phyloP scores from a whole-genome alignment of 2,329 filamentous ascomycete species.

The Mycocentrospora acerina region DNA sequence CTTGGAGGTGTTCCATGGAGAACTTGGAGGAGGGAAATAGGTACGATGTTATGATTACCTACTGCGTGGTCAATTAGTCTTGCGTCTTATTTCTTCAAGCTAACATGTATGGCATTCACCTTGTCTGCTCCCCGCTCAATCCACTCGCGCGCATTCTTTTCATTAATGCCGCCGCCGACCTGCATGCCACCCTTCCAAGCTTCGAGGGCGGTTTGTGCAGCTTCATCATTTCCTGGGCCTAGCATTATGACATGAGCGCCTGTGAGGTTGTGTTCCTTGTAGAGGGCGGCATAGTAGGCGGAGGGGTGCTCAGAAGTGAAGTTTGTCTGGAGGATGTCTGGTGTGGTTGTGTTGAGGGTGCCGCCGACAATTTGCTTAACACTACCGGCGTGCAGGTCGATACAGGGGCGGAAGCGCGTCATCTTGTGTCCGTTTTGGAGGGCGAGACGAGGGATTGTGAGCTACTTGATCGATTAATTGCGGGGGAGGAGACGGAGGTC shows the following conservation, averaged over 20 bases:
- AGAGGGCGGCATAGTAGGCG: conserved; percentile 77
- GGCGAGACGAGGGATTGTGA: neutral
- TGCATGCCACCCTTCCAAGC: conserved; percentile 83
- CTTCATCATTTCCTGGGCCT: conserved; percentile 80
- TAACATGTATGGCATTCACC: conserved; percentile 55
- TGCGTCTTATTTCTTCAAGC: neutral
- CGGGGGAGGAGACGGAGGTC: conserved; percentile 22
- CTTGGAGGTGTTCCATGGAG: conserved; percentile 72
- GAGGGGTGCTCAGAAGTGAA: conserved; percentile 84
- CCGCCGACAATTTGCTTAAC: conserved; percentile 99
- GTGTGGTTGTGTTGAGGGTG: conserved; percentile 59
- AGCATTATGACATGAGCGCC: conserved; percentile 98
- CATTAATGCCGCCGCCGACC: conserved; percentile 90
- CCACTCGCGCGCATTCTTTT: conserved; percentile 82
- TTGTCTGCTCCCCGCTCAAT: conserved; percentile 85
- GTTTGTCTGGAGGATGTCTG: conserved; percentile 73
- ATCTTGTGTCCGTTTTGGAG: conserved; percentile 51
- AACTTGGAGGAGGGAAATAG: conserved; percentile 86
- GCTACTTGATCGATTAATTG: no score
- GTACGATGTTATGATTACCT: conserved; percentile 97
- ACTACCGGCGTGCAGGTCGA: conserved; percentile 94
- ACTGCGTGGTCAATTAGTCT: conserved; percentile 37
- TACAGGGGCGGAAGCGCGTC: conserved; percentile 94
- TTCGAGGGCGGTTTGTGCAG: conserved; percentile 72
- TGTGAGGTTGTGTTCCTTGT: conserved; percentile 69